phyloP scores from a whole-genome alignment of 345 rosid genomes.

The Pistacia vera region DNA sequence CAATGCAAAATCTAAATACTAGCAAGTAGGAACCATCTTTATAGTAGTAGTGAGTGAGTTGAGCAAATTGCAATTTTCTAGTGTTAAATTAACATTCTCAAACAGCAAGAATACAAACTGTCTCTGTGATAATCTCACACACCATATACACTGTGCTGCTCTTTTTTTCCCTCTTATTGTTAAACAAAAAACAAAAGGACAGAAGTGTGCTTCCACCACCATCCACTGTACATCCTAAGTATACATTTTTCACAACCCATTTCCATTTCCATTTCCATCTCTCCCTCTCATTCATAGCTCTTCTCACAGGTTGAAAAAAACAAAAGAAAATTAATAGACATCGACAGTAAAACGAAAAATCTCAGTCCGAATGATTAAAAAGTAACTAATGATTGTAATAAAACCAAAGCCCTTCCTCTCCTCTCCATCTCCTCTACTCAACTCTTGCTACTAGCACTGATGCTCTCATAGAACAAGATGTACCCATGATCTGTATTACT shows the following conservation, averaged over 20 bases:
- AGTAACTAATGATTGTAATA: slow-evolving; percentile 39
- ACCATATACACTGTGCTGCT: slow-evolving; percentile 41
- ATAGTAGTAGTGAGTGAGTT: not conserved
- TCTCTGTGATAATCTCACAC: slow-evolving; percentile 32
- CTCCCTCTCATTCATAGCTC: slow-evolving; percentile 29
- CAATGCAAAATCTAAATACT: not conserved
- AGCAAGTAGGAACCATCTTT: not conserved
- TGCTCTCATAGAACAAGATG: slow-evolving; percentile 95
- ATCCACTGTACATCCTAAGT: slow-evolving; percentile 68
- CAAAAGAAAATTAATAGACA: slow-evolving; percentile 20
- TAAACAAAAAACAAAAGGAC: slow-evolving; percentile 27
- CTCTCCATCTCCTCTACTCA: slow-evolving; percentile 30
- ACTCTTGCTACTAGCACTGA: slow-evolving; percentile 53
- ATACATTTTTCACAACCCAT: slow-evolving; percentile 41
- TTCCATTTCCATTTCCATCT: slow-evolving; percentile 6
- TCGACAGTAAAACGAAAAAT: slow-evolving; percentile 19
- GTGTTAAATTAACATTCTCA: slow-evolving; percentile 30
- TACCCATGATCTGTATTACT: slow-evolving; percentile 98
- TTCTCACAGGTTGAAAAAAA: slow-evolving; percentile 32
- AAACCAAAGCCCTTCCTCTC: not conserved
- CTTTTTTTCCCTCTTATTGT: slow-evolving; percentile 46
- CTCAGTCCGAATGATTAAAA: slow-evolving; percentile 38
- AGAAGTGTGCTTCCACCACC: slow-evolving; percentile 39
- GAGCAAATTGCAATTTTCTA: slow-evolving; percentile 16
- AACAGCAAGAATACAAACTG: slow-evolving; percentile 32